Evolutionary conservation across 1,284 basidiomycete genomes (phyloP), one percentile per base, ranked within the genome.

Genomic region (Mycosarcoma maydis): DNA sequence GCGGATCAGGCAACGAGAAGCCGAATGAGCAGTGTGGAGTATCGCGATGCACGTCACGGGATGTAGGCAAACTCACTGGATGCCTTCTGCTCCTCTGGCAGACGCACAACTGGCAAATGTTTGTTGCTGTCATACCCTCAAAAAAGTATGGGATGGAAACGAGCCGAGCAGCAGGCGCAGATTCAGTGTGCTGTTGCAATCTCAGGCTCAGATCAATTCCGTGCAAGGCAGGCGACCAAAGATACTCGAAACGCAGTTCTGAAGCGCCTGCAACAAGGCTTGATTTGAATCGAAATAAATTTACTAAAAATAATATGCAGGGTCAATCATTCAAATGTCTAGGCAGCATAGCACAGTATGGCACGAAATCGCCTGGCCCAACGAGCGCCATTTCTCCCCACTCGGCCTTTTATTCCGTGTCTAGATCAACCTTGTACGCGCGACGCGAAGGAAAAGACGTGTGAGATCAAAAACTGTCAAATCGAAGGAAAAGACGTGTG

Each of bases 121-220:
- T n/a, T 33, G 16, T n/a, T 34, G 33, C 33, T 34, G 33, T 34
- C 11, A 9, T 6, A 16, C 33, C n/a, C 11, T n/a, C 16, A 19
- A 44, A 33, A 44, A 33, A 44, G 42, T 5, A 23, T 32, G 32
- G 30, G 43, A 45, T n/a, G 22, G 19, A 32, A 32, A 20, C 32
- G 32, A 36, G 43, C 43, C 30, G 23, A 33, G 32, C 9, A 45
- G 22, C 16, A 6, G 43, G 16, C 19, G 43, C 44, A 46, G 33
- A 29, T 27, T 32, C 30, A 32, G 30, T 33, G 30, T 13, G n/a
- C 33, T 30, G 30, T 22, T 44, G 34, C 47, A 49, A 49, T 30
- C 38, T n/a, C 47, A 38, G 38, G 47, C 47, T 30, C 37, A 49
- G 47, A 49, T 49, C 47, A 49, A 49, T 16, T 29, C 22, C 47